phyloP scores from a whole-genome alignment of 257 asterid species.

The Gynochthodes officinalis region DNA sequence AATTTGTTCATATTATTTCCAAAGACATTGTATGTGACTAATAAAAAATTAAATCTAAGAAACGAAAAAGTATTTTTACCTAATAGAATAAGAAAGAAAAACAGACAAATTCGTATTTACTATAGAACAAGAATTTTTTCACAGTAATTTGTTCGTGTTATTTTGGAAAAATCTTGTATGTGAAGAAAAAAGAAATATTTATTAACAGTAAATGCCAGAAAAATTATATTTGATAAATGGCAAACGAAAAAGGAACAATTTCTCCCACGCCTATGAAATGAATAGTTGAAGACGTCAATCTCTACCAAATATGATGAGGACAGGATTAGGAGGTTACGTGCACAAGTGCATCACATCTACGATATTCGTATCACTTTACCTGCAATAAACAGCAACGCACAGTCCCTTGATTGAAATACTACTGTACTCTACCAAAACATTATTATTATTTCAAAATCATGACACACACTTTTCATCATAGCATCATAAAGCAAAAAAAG shows the following conservation, averaged over 20 bases:
- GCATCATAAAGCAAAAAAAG: neutral
- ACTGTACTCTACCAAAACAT: conserved; percentile 13
- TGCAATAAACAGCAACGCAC: conserved; percentile 23
- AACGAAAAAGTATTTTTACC: no score
- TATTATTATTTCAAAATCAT: conserved; percentile 8
- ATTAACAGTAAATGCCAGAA: neutral
- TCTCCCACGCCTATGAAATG: neutral
- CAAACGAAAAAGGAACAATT: neutral
- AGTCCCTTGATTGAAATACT: conserved; percentile 27
- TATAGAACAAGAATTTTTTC: no score
- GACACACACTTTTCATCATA: neutral
- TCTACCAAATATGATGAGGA: conserved; percentile 16
- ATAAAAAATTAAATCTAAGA: no score
- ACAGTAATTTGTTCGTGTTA: no score
- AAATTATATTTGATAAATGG: neutral
- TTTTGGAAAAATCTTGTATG: no score
- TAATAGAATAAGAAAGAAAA: no score
- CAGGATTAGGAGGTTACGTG: conserved; percentile 37
- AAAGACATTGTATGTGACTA: no score
- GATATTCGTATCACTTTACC: conserved; percentile 24
- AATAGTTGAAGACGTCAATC: conserved; percentile 5
- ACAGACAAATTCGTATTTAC: no score
- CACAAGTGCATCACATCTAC: conserved; percentile 24
- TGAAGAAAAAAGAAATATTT: neutral
- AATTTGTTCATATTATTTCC: no score